Evolutionary conservation across 2,329 filamentous ascomycete genomes (phyloP).

Genomic region (Diplodia sapinea): DNA sequence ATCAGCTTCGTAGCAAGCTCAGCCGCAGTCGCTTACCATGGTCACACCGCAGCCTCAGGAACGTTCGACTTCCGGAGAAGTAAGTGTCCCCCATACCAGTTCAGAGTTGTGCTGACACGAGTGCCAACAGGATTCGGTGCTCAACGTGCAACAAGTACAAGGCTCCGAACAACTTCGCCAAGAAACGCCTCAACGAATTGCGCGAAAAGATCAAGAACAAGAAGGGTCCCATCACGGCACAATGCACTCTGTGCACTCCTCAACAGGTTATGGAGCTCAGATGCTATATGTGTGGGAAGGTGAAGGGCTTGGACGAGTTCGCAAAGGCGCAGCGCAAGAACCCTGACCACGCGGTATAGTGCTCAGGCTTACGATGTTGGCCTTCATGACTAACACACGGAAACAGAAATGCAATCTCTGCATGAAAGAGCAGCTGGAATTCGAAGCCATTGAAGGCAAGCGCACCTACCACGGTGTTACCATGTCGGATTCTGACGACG

Average conservation of each 20-base stretch:
- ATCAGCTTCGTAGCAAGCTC: too few species aligned
- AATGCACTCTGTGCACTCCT: conserved; percentile 55
- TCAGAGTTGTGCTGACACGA: not conserved
- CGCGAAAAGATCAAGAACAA: conserved; percentile 35
- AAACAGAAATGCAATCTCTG: conserved; percentile 43
- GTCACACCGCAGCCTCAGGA: not conserved
- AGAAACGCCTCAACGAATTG: conserved; percentile 52
- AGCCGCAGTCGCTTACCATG: not conserved
- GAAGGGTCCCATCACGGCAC: conserved; percentile 34
- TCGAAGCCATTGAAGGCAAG: not conserved
- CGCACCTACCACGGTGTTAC: conserved; percentile 20
- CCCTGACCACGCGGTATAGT: conserved; percentile 54
- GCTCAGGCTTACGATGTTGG: not conserved
- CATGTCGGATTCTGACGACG: conserved; percentile 50
- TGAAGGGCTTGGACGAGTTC: conserved; percentile 57
- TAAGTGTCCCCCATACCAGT: not conserved
- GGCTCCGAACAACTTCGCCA: conserved; percentile 50
- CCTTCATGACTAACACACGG: not conserved
- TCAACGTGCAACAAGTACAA: conserved; percentile 53
- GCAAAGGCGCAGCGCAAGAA: conserved; percentile 56
- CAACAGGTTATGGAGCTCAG: conserved; percentile 53
- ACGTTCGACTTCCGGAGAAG: conserved; percentile 27
- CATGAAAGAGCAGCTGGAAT: conserved; percentile 38
- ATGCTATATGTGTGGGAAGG: conserved; percentile 55
- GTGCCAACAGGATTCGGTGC: conserved; percentile 53